A percentile compares a stretch with the other conserved stretches of the same genome.
These are phyloP conservation scores for Tolypocladium guangdongense DNA, from an alignment of 2,329 filamentous ascomycete genomes.

Conservation along the genomic window DNA sequence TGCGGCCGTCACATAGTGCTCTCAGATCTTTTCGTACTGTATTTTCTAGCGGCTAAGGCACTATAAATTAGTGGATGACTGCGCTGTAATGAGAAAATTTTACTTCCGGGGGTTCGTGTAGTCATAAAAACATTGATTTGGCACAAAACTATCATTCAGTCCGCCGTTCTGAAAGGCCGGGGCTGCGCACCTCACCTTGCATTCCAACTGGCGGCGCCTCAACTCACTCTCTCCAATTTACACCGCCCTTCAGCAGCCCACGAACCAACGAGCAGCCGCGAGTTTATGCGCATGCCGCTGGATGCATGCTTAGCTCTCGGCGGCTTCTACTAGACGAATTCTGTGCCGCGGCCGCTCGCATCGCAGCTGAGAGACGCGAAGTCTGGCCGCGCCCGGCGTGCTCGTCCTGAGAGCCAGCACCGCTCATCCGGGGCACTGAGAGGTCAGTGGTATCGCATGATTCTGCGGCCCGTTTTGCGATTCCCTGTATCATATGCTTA, in stretches of 20 bases:
- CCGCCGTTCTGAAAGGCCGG: too few species aligned
- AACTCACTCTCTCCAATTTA: slow-evolving; percentile 1
- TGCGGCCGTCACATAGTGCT: too few species aligned
- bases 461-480: neutral
- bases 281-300: neutral
- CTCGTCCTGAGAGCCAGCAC: neutral
- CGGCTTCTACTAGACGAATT: neutral
- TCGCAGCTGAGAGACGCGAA: neutral
- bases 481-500: neutral
- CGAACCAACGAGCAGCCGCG: neutral
- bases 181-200: neutral
- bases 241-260: neutral
- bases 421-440: neutral
- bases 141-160: too few species aligned
- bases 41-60: too few species aligned
- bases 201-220: neutral
- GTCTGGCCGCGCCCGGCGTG: neutral
- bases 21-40: too few species aligned
- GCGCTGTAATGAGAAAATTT: too few species aligned
- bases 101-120: too few species aligned
- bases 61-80: too few species aligned
- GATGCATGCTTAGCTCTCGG: neutral
- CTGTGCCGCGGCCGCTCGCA: neutral
- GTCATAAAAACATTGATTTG: too few species aligned
- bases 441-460: neutral